These are phyloP conservation scores for Tetrapisispora taiwanensis DNA, from an alignment of 805 yeast genomes.

Conservation along the genomic window DNA sequence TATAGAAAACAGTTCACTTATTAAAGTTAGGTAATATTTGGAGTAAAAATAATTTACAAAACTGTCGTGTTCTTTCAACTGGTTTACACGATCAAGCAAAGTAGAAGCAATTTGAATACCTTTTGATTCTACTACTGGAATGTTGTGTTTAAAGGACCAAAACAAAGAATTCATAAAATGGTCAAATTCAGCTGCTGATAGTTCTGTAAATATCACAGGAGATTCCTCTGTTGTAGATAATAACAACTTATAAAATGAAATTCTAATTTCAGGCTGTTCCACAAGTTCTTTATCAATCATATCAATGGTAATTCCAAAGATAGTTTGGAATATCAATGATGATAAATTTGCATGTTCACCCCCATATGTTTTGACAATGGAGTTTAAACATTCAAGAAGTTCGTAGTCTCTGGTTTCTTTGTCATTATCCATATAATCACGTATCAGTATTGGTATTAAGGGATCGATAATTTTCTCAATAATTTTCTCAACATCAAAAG, in stretches of 20 bases:
- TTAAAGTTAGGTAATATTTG: slow-evolving; percentile 71
- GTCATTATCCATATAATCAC: slow-evolving; percentile 73
- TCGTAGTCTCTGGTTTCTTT: slow-evolving; percentile 96
- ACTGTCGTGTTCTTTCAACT: slow-evolving; percentile 41
- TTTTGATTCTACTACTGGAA: slow-evolving; percentile 82
- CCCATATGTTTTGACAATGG: slow-evolving; percentile 77
- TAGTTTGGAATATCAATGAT: slow-evolving; percentile 70
- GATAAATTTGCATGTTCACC: slow-evolving; percentile 72
- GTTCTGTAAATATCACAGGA: slow-evolving; percentile 68
- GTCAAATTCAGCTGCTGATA: slow-evolving; percentile 80
- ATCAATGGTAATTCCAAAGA: slow-evolving; percentile 78
- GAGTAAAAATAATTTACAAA: slow-evolving; percentile 75
- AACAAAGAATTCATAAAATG: slow-evolving; percentile 79
- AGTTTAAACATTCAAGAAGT: slow-evolving; percentile 81
- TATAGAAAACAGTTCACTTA: slow-evolving; percentile 80
- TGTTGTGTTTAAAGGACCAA: slow-evolving; percentile 95
- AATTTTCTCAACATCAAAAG: slow-evolving; percentile 70
- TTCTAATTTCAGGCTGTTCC: slow-evolving; percentile 91
- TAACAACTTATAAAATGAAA: slow-evolving; percentile 35
- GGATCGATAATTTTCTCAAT: slow-evolving; percentile 72
- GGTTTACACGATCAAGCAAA: slow-evolving; percentile 60
- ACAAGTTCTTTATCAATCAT: slow-evolving; percentile 90
- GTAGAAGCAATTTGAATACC: slow-evolving; percentile 35
- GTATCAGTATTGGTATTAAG: slow-evolving; percentile 66
- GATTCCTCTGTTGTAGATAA: slow-evolving; percentile 34